Conservation (phyloP, 148 eudicot species). For the Pharnaceum exiguum region DNA sequence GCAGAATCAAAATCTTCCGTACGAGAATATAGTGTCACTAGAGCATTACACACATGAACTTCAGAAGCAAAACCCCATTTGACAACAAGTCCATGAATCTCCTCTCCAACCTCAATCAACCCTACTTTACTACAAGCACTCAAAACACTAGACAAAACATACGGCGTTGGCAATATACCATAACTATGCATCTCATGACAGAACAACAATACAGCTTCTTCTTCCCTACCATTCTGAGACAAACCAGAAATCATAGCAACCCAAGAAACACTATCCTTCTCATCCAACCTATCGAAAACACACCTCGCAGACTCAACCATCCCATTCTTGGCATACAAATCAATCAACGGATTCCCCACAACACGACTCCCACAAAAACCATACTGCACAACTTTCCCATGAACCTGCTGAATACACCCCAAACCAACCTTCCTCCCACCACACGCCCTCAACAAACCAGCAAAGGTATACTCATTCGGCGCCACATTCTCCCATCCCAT, state of each 20-base stretch:
- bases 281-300: slow-evolving; percentile 40
- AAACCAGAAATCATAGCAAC: slow-evolving; percentile 93
- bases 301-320: slow-evolving; percentile 41
- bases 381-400: slow-evolving; percentile 43
- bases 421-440: slow-evolving; percentile 25
- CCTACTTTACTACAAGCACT: slow-evolving; percentile 72
- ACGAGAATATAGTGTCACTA: slow-evolving; percentile 69
- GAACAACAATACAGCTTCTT: slow-evolving; percentile 54
- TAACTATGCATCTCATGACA: slow-evolving; percentile 52
- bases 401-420: slow-evolving; percentile 45
- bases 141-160: slow-evolving; percentile 71
- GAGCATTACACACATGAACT: slow-evolving; percentile 69
- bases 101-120: slow-evolving; percentile 53
- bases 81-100: slow-evolving; percentile 68
- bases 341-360: slow-evolving; percentile 71
- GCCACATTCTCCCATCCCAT: slow-evolving; percentile 42
- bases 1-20: slow-evolving; percentile 52
- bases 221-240: slow-evolving; percentile 57
- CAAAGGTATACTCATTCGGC: slow-evolving; percentile 53
- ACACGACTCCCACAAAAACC: slow-evolving; percentile 44
- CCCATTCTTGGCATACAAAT: slow-evolving; percentile 73
- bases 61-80: slow-evolving; percentile 80
- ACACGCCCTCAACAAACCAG: slow-evolving; percentile 45
- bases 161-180: slow-evolving; percentile 73
- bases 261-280: slow-evolving; percentile 78